A percentile compares a stretch with the other conserved stretches of the same genome.
phyloP scores from a whole-genome alignment of 257 asterid species.

The Solanum habrochaites region DNA sequence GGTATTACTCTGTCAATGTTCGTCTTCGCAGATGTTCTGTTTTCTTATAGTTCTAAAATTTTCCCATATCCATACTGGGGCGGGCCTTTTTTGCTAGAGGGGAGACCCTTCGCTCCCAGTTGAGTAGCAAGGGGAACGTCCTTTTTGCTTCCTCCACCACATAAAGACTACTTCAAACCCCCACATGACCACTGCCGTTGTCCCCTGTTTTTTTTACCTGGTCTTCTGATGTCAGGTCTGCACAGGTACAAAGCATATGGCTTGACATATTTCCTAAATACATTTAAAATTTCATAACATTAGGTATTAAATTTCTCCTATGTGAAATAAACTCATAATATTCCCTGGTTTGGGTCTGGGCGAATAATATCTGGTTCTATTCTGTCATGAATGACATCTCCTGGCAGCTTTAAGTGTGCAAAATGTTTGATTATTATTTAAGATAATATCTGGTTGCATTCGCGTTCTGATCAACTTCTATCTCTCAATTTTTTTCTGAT shows the following conservation, averaged over 20 bases:
- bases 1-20: background rate
- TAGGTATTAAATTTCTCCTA: background rate
- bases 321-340: constrained; percentile 79
- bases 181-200: too few species aligned
- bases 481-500: background rate
- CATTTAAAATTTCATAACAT: background rate
- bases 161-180: too few species aligned
- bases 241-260: background rate
- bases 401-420: constrained; percentile 72
- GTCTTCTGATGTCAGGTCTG: constrained; percentile 78
- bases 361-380: constrained; percentile 85
- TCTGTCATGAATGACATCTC: constrained; percentile 88
- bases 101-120: constrained; percentile 64
- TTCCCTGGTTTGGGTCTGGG: constrained; percentile 88
- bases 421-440: background rate
- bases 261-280: background rate
- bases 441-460: background rate
- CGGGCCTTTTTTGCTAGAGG: constrained; percentile 73
- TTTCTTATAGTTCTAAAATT: background rate
- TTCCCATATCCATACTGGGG: constrained; percentile 25
- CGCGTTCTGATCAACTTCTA: background rate
- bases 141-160: too few species aligned
- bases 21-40: background rate
- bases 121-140: constrained; percentile 49
- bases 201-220: too few species aligned